Conservation (phyloP, 2,329 filamentous ascomycete species). For the Penicillium sp. region DNA sequence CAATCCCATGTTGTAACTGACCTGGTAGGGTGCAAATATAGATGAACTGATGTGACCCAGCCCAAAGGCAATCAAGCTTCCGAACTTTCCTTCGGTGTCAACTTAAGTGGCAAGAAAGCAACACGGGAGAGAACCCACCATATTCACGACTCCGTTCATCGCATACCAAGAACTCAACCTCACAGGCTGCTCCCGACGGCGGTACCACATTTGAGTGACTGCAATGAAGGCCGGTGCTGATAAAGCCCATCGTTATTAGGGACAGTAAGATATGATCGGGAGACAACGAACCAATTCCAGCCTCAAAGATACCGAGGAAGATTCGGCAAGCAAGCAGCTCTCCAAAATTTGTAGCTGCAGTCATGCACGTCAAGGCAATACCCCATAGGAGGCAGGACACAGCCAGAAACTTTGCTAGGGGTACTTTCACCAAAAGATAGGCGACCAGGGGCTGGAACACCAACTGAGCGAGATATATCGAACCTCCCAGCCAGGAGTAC, state of each 20-base stretch:
- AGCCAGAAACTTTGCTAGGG: conserved; percentile 60
- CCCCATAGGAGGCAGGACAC: conserved; percentile 55
- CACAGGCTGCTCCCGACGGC: conserved; percentile 53
- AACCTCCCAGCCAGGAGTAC: conserved; percentile 53
- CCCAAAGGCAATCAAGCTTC: conserved; percentile 57
- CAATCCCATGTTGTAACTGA: conserved; percentile 18
- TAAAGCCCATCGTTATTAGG: not conserved
- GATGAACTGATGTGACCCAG: conserved; percentile 50
- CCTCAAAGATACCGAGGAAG: conserved; percentile 60
- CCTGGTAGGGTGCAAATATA: conserved; percentile 53
- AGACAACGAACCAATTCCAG: conserved; percentile 35
- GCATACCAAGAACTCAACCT: conserved; percentile 54
- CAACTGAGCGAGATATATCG: conserved; percentile 57
- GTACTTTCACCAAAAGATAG: conserved; percentile 59
- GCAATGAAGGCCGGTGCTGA: conserved; percentile 54
- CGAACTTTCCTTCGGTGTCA: conserved; percentile 31
- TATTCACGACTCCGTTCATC: conserved; percentile 57
- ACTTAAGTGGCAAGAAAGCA: not conserved
- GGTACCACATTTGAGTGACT: conserved; percentile 58
- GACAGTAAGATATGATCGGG: no score
- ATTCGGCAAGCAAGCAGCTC: conserved; percentile 55
- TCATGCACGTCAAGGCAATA: conserved; percentile 53
- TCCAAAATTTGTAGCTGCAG: conserved; percentile 52
- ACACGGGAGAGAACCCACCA: conserved; percentile 36
- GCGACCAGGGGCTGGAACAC: conserved; percentile 55